Percentiles rank a stretch among this genome's conserved stretches.
Evolutionary conservation across 345 rosid species (phyloP).

Genomic region (Laguncularia racemosa): DNA sequence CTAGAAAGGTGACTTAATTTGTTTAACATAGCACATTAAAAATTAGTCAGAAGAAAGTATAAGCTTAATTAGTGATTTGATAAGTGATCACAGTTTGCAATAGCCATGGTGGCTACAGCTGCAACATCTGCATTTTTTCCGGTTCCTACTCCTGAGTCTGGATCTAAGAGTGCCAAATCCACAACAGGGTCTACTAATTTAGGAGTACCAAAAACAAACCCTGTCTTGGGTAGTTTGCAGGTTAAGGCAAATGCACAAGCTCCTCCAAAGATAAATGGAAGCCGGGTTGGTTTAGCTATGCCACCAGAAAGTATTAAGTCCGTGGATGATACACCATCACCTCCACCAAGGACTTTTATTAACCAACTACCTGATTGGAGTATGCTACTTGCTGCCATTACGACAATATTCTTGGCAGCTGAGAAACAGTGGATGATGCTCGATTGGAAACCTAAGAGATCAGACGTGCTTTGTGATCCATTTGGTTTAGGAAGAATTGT

Average conservation of each 20-base stretch:
- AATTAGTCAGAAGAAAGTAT: too few species aligned
- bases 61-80: conserved; percentile 2
- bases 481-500: conserved; percentile 89
- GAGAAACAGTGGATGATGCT: conserved; percentile 99
- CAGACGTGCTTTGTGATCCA: conserved; percentile 82
- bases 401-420: conserved; percentile 92
- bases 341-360: conserved; percentile 83
- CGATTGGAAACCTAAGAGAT: conserved; percentile 87
- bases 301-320: conserved; percentile 41
- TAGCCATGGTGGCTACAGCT: conserved; percentile 36
- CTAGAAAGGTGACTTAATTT: too few species aligned
- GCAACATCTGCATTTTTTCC: conserved; percentile 74
- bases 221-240: conserved; percentile 44
- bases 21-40: too few species aligned
- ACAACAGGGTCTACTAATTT: conserved; percentile 37
- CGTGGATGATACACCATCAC: conserved; percentile 33
- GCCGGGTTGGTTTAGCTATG: conserved; percentile 42
- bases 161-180: conserved; percentile 32
- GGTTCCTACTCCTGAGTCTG: conserved; percentile 43
- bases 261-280: conserved; percentile 78
- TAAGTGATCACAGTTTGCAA: conserved; percentile 3
- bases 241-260: conserved; percentile 87
- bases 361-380: conserved; percentile 99
- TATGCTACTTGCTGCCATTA: conserved; percentile 98
- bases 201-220: conserved; percentile 31